Percentiles rank a stretch among this genome's conserved stretches.
phyloP scores from a whole-genome alignment of 371 early-diverging fungal genomes.

The Choanephora cucurbitarum region DNA sequence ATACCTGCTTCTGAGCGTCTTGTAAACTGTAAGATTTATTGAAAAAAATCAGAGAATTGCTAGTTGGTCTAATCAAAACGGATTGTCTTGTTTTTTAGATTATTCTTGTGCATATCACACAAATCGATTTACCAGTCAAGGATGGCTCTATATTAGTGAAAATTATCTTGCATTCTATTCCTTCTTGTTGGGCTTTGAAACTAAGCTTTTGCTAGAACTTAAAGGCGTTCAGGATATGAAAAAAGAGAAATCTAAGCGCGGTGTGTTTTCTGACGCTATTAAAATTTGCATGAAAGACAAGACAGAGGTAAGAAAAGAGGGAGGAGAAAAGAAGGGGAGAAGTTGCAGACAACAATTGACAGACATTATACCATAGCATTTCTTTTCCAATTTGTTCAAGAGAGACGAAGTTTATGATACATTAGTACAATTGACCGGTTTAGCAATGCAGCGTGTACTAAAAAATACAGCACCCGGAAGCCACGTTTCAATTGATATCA shows the following conservation, averaged over 20 bases:
- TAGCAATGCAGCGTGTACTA: conserved; percentile 88
- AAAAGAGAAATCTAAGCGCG: conserved; percentile 87
- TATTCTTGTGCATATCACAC: conserved; percentile 91
- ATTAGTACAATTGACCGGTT: conserved; percentile 84
- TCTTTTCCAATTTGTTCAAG: conserved; percentile 93
- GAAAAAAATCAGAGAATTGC: no score
- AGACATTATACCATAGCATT: conserved; percentile 51
- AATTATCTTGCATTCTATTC: conserved; percentile 94
- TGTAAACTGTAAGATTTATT: conserved; percentile 88
- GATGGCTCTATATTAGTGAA: conserved; percentile 96
- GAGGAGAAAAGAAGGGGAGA: neutral
- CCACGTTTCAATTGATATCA: conserved; percentile 47
- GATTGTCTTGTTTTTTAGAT: no score
- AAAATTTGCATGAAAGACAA: conserved; percentile 80
- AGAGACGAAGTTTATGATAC: conserved; percentile 92
- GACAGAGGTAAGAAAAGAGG: conserved; percentile 59
- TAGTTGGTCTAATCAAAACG: no score
- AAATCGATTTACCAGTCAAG: conserved; percentile 86
- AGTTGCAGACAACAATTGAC: neutral
- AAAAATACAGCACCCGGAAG: conserved; percentile 73
- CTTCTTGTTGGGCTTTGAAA: conserved; percentile 91
- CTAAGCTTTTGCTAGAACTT: conserved; percentile 85
- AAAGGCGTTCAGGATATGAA: conserved; percentile 87
- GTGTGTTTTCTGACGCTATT: conserved; percentile 88
- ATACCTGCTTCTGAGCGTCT: conserved; percentile 82